Conservation (phyloP, 1,284 basidiomycete genomes). For the Malassezia sympodialis region DNA sequence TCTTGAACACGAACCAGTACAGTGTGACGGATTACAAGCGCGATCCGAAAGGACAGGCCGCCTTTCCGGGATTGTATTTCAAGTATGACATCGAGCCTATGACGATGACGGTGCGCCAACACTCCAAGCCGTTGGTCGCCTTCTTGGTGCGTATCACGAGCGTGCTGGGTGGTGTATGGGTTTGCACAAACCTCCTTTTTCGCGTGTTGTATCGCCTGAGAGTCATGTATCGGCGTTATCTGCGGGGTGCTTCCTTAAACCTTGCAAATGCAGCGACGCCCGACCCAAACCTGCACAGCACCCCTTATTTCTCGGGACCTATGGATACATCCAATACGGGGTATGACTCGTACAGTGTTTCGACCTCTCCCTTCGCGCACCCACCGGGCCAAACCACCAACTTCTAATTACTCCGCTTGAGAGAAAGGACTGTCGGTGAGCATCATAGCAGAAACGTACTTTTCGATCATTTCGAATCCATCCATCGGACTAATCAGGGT, state of each 20-base stretch:
- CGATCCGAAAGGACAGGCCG: conserved; percentile 63
- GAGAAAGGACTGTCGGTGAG: conserved; percentile 25
- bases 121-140: conserved; percentile 69
- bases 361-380: background rate
- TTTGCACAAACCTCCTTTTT: conserved; percentile 36
- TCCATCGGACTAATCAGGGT: conserved; percentile 45
- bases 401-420: conserved; percentile 21
- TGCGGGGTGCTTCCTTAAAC: background rate
- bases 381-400: background rate
- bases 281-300: background rate
- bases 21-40: conserved; percentile 87
- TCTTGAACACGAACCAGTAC: conserved; percentile 73
- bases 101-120: conserved; percentile 69
- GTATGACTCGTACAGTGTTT: background rate
- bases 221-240: background rate
- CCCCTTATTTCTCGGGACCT: conserved; percentile 2
- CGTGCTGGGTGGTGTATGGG: conserved; percentile 50
- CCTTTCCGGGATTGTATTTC: conserved; percentile 58
- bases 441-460: conserved; percentile 25
- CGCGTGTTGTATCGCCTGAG: conserved; percentile 27
- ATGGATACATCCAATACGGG: conserved; percentile 1
- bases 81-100: conserved; percentile 84
- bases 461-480: conserved; percentile 45
- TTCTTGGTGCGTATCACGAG: conserved; percentile 64
- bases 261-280: background rate